Base-by-base conservation (phyloP, 371 early-diverging fungal genomes). In the Rhizopus microsporus region DNA sequence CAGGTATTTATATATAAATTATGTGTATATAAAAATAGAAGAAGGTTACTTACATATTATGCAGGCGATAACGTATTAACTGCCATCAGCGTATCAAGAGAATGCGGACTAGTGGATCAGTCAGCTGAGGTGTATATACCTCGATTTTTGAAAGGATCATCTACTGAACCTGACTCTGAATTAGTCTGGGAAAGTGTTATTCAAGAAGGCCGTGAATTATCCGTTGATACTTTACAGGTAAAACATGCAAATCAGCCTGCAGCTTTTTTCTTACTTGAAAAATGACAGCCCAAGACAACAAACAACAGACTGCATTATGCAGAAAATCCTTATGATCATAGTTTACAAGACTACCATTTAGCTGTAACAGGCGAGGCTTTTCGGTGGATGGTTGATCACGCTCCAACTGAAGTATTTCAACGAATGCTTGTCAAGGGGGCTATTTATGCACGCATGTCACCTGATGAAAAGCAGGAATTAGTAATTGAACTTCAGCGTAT, bases 371-470 rank as follows among this genome's bases (percentile, higher is more conserved):
- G 99, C 29, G 96, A 97, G 54, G 93, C 94, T 12, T 96, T 97
- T 72, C 85, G 96, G 33, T 93, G 89, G 86, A 88, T 96, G 84
- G 80, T 96, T n/a, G 96, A 96, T 60, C 82, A 84, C 74, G 84
- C 87, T 0, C 78, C 88, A 0, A 68, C 71, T 10, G 82, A 87
- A n/a, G 79, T 85, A 5, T 57, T 94, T 31, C 74, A 83, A 16
- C 80, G 94, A 51, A 88, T 96, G 90, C 80, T 99, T 17, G 86
- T 92, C 49, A 94, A 94, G 58, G 90, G 90, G 6, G 90, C 90
- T 23, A 87, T 99, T 34, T 99, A 92, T 78, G 98, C 99, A 1
- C 86, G 99, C 58, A 99, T 99, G 98, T 97, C 96, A 1, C 99
- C 99, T 0, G 98, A 96, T 60, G 97, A 98, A 71, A 99, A 99